Evolutionary conservation across 495 filamentous ascomycete genomes (phyloP).

Genomic region (Penicillium verhagenii): DNA sequence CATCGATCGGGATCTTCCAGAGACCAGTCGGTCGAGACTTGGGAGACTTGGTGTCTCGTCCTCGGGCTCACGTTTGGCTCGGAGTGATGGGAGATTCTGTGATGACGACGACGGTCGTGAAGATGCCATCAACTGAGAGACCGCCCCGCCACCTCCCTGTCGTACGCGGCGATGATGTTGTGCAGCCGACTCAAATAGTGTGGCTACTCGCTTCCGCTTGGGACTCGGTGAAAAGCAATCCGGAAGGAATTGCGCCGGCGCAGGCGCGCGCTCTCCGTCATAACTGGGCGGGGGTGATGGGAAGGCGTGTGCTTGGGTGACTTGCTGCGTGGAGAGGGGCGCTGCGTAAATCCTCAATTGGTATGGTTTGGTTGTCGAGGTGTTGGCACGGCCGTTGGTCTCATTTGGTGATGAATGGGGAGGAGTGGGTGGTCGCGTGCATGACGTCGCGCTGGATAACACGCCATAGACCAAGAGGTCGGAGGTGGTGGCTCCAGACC

Average conservation of each 20-base stretch:
- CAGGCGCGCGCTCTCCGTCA: conserved; percentile 17
- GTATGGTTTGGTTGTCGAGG: conserved; percentile 16
- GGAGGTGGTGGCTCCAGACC: conserved; percentile 33
- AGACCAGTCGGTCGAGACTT: conserved; percentile 31
- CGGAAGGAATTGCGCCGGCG: conserved; percentile 40
- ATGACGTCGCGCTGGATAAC: conserved; percentile 29
- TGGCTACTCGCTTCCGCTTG: conserved; percentile 56
- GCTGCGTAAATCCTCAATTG: conserved; percentile 44
- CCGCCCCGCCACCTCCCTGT: conserved; percentile 53
- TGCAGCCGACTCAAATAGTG: conserved; percentile 59
- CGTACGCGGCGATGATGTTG: conserved; percentile 54
- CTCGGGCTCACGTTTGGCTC: conserved; percentile 42
- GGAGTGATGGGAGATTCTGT: conserved; percentile 34
- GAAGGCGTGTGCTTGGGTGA: conserved; percentile 36
- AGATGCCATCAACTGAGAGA: conserved; percentile 55
- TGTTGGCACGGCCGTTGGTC: conserved; percentile 12
- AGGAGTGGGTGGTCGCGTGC: conserved; percentile 45
- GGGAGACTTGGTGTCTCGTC: conserved; percentile 32
- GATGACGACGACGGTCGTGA: conserved; percentile 32
- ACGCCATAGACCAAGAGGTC: conserved; percentile 58
- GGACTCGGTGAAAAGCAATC: conserved; percentile 43
- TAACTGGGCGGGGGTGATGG: conserved; percentile 33
- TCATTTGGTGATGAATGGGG: conserved; percentile 44
- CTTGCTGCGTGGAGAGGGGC: conserved; percentile 33
- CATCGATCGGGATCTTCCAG: conserved; percentile 36